Conservation (phyloP, 2,329 filamentous ascomycete genomes). For the Trichophyton schoenleinii region DNA sequence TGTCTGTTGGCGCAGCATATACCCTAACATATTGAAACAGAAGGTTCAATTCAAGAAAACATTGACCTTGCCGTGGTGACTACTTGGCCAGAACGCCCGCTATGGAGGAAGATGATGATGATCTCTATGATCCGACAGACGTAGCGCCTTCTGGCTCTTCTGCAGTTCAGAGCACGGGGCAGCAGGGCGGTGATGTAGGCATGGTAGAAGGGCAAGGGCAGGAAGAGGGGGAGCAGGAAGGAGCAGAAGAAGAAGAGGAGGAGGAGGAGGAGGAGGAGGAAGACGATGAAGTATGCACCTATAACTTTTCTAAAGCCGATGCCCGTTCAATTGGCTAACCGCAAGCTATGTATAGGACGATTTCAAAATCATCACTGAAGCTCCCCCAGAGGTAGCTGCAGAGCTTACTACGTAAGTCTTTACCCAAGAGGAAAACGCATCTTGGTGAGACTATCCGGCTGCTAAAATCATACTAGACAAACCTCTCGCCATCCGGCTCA, state of each 20-base stretch:
- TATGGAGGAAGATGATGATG: slow-evolving; percentile 38
- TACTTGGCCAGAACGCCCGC: slow-evolving; percentile 4
- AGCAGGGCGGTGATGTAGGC: slow-evolving; percentile 20
- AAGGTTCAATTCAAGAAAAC: neutral
- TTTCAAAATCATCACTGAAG: slow-evolving; percentile 39
- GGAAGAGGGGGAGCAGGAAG: slow-evolving; percentile 30
- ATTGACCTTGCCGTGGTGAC: neutral
- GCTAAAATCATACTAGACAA: slow-evolving; percentile 19
- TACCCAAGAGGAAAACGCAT: neutral
- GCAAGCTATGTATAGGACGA: slow-evolving; percentile 27
- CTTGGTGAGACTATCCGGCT: slow-evolving; percentile 8
- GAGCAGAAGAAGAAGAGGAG: slow-evolving; percentile 22
- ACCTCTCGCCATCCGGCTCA: slow-evolving; percentile 29
- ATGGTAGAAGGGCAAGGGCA: slow-evolving; percentile 27
- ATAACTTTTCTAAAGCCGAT: no score
- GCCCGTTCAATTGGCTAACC: neutral
- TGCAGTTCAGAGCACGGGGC: slow-evolving; percentile 16
- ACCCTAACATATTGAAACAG: neutral
- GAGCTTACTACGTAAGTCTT: slow-evolving; percentile 16
- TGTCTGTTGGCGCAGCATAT: neutral
- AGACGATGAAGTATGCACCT: slow-evolving; percentile 27
- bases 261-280: slow-evolving; percentile 22
- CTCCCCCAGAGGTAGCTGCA: slow-evolving; percentile 30
- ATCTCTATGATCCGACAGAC: slow-evolving; percentile 35
- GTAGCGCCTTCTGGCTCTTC: slow-evolving; percentile 22